These are phyloP conservation scores for Pythium utonaiense DNA, from an alignment of 352 stramenopile species.

Conservation along the genomic window DNA sequence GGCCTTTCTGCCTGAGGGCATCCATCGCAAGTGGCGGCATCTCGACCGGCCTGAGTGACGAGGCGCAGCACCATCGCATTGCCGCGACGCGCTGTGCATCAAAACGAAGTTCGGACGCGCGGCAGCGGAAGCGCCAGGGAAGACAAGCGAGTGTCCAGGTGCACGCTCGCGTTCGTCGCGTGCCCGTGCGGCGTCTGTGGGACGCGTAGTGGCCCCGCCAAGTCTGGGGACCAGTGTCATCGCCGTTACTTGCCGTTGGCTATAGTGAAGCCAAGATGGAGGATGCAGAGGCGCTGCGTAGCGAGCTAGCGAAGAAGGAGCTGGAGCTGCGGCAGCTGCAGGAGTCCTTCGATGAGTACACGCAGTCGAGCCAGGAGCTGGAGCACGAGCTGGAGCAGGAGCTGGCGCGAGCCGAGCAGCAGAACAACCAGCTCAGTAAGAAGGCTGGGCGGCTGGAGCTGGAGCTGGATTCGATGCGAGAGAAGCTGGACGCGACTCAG, in stretches of 20 bases:
- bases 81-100: neutral
- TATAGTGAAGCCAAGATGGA: slow-evolving; percentile 8
- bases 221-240: no score
- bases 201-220: neutral
- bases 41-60: neutral
- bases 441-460: slow-evolving; percentile 51
- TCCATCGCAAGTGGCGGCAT: neutral
- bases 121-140: no score
- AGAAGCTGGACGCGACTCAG: slow-evolving; percentile 52
- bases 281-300: slow-evolving; percentile 30
- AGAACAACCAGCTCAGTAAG: slow-evolving; percentile 35
- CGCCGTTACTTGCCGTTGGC: neutral
- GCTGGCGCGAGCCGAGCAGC: slow-evolving; percentile 57
- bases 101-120: no score
- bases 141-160: neutral
- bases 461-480: slow-evolving; percentile 43
- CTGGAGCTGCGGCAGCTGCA: slow-evolving; percentile 67
- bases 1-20: neutral
- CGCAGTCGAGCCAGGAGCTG: slow-evolving; percentile 77
- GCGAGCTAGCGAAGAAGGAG: slow-evolving; percentile 48
- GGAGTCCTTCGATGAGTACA: slow-evolving; percentile 80
- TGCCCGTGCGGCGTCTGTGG: neutral
- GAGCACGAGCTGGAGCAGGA: slow-evolving; percentile 77
- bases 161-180: neutral
- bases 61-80: neutral